Conservation (phyloP, 73 alveolate genomes). For the Blepharisma stoltei region DNA sequence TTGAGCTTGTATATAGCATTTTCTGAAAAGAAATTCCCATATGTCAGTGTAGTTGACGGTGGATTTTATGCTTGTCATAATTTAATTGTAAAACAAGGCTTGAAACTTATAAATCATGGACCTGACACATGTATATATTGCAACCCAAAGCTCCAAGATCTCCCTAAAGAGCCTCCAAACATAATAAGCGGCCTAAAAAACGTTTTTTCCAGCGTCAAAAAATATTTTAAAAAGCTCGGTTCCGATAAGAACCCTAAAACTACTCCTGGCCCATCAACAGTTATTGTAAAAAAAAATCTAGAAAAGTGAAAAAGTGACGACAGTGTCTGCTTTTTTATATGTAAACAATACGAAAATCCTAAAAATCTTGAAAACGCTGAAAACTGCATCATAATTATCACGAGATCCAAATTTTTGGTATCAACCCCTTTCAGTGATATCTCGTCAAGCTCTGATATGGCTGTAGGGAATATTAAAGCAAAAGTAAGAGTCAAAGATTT, state of each 20-base stretch:
- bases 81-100: neutral
- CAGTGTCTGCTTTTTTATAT: neutral
- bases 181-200: neutral
- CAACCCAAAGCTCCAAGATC: neutral
- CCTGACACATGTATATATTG: neutral
- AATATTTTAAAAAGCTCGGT: too few species aligned
- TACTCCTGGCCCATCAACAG: neutral
- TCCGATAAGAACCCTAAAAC: neutral
- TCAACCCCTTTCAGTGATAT: neutral
- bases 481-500: neutral
- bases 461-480: neutral
- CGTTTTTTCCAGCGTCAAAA: too few species aligned
- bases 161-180: neutral
- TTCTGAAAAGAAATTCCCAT: slow-evolving; percentile 8
- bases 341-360: neutral
- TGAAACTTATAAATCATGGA: neutral
- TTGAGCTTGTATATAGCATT: neutral
- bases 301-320: neutral
- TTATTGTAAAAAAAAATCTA: neutral
- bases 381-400: neutral
- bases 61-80: slow-evolving; percentile 31
- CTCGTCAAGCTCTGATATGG: neutral
- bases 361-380: neutral
- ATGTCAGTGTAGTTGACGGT: slow-evolving; percentile 26
- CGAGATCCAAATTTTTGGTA: neutral